phyloP scores from a whole-genome alignment of 805 yeast genomes.

The Candida xyloterini region DNA sequence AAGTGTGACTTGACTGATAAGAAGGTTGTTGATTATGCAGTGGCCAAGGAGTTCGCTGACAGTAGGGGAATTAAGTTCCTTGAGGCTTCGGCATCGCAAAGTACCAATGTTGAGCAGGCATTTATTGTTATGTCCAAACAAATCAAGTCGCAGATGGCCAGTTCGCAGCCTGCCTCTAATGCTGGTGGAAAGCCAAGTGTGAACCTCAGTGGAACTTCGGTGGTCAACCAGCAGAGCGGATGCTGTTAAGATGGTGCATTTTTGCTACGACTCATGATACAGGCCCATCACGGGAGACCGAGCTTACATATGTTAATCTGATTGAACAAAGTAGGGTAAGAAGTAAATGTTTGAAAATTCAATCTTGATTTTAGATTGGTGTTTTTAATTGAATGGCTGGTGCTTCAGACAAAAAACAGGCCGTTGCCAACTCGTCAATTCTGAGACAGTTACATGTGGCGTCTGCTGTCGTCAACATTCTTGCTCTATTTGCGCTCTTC shows the following conservation, averaged over 20 bases:
- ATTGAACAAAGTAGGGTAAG: slow-evolving; percentile 10
- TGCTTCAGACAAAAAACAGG: slow-evolving; percentile 38
- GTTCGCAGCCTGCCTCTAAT: slow-evolving; percentile 43
- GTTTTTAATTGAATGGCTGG: slow-evolving; percentile 32
- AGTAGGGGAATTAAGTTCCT: slow-evolving; percentile 90
- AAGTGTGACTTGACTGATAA: slow-evolving; percentile 92
- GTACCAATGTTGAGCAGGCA: slow-evolving; percentile 97
- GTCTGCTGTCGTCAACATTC: slow-evolving; percentile 38
- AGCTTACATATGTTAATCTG: slow-evolving; percentile 5
- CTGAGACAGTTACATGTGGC: slow-evolving; percentile 33
- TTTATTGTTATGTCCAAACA: slow-evolving; percentile 98
- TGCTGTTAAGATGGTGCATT: slow-evolving; percentile 40
- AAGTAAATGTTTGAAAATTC: not conserved
- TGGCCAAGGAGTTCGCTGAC: slow-evolving; percentile 97
- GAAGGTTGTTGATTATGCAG: slow-evolving; percentile 92
- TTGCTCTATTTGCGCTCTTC: slow-evolving; percentile 38
- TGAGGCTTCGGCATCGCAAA: slow-evolving; percentile 93
- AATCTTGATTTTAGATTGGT: not conserved
- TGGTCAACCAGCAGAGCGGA: slow-evolving; percentile 41
- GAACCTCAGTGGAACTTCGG: slow-evolving; percentile 68
- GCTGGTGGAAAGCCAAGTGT: slow-evolving; percentile 56
- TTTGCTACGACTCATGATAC: slow-evolving; percentile 11
- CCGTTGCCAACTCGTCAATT: slow-evolving; percentile 29
- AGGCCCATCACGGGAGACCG: slow-evolving; percentile 3
- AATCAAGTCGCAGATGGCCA: slow-evolving; percentile 92